These are phyloP conservation scores for Penicillium sp. DNA, from an alignment of 2,329 filamentous ascomycete genomes.

Conservation along the genomic window DNA sequence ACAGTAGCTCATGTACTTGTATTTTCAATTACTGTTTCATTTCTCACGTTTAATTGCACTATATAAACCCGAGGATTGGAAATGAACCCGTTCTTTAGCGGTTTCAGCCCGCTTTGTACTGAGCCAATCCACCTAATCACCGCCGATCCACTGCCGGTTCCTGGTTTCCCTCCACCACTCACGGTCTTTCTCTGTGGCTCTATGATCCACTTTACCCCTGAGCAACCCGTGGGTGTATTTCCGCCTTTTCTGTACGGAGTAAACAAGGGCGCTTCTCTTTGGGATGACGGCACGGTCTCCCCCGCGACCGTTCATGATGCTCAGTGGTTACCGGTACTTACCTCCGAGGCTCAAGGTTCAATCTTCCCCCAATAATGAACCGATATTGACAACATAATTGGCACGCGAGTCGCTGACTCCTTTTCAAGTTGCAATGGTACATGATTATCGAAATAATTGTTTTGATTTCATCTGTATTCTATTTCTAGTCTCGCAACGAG, in stretches of 20 bases:
- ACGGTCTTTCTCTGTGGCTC: constrained; percentile 4
- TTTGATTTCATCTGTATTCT: neutral
- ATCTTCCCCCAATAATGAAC: neutral
- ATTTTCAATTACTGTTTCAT: neutral
- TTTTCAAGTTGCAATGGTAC: neutral
- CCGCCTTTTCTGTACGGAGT: constrained; percentile 4
- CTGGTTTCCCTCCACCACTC: constrained; percentile 15
- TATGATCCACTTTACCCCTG: constrained; percentile 26
- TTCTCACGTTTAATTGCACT: neutral
- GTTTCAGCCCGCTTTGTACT: constrained; percentile 17
- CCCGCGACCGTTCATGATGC: neutral
- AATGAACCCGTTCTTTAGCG: constrained; percentile 5
- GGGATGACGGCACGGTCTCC: constrained; percentile 1
- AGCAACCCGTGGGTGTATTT: constrained; percentile 22
- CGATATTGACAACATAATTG: neutral
- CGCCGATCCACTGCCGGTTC: constrained; percentile 24
- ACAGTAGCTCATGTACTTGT: too few relatives aligned
- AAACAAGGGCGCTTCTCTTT: neutral
- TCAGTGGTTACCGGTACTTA: neutral
- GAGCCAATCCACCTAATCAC: constrained; percentile 12
- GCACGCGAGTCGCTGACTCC: neutral
- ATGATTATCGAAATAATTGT: too few relatives aligned
- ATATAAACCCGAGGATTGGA: neutral
- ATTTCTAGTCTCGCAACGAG: neutral
- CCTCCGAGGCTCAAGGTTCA: neutral